Evolutionary conservation across 1,284 basidiomycete genomes (phyloP).

Genomic region (Malassezia globosa): DNA sequence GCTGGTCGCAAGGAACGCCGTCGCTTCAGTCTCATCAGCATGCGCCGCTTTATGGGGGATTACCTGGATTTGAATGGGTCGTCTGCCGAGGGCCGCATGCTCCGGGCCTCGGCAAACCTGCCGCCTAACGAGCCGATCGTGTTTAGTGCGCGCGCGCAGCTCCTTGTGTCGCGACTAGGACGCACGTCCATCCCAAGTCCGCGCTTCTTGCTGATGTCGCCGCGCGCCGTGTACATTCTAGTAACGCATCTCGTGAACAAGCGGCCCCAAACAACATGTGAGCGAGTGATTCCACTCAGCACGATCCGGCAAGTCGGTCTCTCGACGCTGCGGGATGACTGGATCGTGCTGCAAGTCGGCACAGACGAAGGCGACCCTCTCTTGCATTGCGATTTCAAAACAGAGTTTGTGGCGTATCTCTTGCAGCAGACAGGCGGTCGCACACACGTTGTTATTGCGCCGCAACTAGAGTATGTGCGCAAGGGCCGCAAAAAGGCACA

Average conservation of each 20-base stretch:
- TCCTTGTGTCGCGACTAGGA: slow-evolving; percentile 73
- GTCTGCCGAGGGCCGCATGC: slow-evolving; percentile 64
- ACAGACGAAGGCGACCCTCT: slow-evolving; percentile 73
- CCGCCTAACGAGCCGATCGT: slow-evolving; percentile 44
- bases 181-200: slow-evolving; percentile 87
- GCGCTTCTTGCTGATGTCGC: slow-evolving; percentile 76
- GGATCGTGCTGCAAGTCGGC: slow-evolving; percentile 59
- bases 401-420: slow-evolving; percentile 75
- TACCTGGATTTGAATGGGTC: slow-evolving; percentile 67
- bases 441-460: slow-evolving; percentile 54
- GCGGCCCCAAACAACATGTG: slow-evolving; percentile 58
- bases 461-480: slow-evolving; percentile 60
- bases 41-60: slow-evolving; percentile 90
- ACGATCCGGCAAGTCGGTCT: slow-evolving; percentile 74
- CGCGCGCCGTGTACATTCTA: slow-evolving; percentile 76
- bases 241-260: slow-evolving; percentile 54
- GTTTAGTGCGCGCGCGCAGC: slow-evolving; percentile 74
- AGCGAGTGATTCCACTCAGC: slow-evolving; percentile 78
- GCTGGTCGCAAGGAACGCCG: slow-evolving; percentile 85
- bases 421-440: slow-evolving; percentile 69
- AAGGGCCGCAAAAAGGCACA: slow-evolving; percentile 90
- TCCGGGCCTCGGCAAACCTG: slow-evolving; percentile 64
- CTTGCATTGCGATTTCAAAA: slow-evolving; percentile 87
- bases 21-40: slow-evolving; percentile 82
- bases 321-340: slow-evolving; percentile 86